A percentile compares a stretch with the other conserved stretches of the same genome.
Conservation (phyloP, 2,329 filamentous ascomycete species). For the Epichloe hybrida region DNA sequence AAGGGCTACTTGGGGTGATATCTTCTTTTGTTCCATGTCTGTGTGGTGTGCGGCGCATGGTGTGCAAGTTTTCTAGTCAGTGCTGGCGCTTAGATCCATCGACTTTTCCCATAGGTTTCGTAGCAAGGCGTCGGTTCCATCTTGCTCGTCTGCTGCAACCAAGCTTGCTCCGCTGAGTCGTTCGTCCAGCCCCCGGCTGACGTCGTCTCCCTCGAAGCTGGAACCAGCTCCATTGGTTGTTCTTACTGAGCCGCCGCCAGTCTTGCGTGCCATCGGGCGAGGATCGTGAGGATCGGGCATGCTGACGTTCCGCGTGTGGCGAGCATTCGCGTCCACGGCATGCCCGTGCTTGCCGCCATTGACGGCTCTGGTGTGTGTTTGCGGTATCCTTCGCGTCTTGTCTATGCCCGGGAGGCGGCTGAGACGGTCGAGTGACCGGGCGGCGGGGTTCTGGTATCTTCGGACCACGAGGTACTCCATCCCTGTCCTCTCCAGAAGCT, state of each 20-base stretch:
- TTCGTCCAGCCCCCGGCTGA: conserved; percentile 23
- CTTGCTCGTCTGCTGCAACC: conserved; percentile 35
- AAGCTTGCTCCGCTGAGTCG: conserved; percentile 36
- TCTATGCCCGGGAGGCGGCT: conserved; percentile 35
- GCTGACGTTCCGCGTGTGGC: conserved; percentile 26
- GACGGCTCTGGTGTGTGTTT: conserved; percentile 22
- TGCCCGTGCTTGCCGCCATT: conserved; percentile 21
- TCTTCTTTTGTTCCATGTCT: no score
- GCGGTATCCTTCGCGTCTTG: conserved; percentile 35
- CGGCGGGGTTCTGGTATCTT: conserved; percentile 57
- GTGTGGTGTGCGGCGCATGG: neutral
- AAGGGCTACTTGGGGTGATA: no score
- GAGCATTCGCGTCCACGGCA: conserved; percentile 14
- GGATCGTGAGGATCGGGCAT: conserved; percentile 22
- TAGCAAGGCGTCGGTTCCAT: conserved; percentile 36
- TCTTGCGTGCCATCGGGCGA: conserved; percentile 18
- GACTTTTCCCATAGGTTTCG: conserved; percentile 50
- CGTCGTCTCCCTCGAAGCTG: conserved; percentile 34
- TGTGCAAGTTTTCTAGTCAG: conserved; percentile 9
- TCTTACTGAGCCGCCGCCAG: conserved; percentile 20
- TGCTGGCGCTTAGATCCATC: conserved; percentile 41
- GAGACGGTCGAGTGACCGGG: conserved; percentile 40
- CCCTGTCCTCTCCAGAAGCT: conserved; percentile 54
- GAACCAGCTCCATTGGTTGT: conserved; percentile 27
- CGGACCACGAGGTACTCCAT: conserved; percentile 64